phyloP scores from a whole-genome alignment of 768 basidiomycete genomes.

The Auriculariales sp. region DNA sequence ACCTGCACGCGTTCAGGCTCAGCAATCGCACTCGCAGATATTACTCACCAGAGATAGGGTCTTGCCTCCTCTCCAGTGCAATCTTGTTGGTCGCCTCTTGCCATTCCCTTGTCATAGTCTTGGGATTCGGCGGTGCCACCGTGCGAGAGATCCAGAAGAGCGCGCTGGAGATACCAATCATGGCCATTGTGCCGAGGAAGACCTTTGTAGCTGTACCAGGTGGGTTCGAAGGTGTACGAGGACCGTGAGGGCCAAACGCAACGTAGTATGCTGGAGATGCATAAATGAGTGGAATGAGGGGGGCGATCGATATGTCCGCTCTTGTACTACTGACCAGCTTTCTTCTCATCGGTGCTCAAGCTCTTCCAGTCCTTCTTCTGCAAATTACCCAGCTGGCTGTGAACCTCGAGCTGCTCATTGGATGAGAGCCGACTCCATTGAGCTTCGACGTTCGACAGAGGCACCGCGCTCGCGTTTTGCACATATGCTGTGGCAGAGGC shows the following conservation, averaged over 20 bases:
- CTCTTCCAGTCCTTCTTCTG: constrained; percentile 96
- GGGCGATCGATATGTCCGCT: constrained; percentile 1
- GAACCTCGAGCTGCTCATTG: constrained; percentile 63
- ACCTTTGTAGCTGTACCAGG: constrained; percentile 66
- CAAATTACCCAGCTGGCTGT: constrained; percentile 77
- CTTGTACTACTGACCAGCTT: constrained; percentile 84
- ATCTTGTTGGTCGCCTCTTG: constrained; percentile 82
- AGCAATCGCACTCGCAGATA: too few species aligned
- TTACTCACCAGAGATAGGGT: constrained; percentile 86
- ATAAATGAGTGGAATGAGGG: constrained; percentile 4
- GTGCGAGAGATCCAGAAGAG: constrained; percentile 36
- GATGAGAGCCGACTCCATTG: constrained; percentile 62
- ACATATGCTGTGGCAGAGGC: too few species aligned
- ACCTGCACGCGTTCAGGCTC: too few species aligned
- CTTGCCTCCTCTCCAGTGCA: constrained; percentile 65
- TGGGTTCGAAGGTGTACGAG: constrained; percentile 60
- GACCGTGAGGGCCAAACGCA: constrained; percentile 93
- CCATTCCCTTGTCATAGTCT: constrained; percentile 82
- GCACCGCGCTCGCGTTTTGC: too few species aligned
- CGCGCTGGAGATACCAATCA: constrained; percentile 42
- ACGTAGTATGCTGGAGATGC: constrained; percentile 86
- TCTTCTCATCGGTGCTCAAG: constrained; percentile 87
- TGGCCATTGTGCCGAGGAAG: constrained; percentile 36
- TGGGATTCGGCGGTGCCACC: constrained; percentile 54
- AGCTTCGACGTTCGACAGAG: constrained; percentile 83